These are phyloP conservation scores for Nosema muscidifuracis DNA, from an alignment of 371 early-diverging fungal species.

Conservation along the genomic window DNA sequence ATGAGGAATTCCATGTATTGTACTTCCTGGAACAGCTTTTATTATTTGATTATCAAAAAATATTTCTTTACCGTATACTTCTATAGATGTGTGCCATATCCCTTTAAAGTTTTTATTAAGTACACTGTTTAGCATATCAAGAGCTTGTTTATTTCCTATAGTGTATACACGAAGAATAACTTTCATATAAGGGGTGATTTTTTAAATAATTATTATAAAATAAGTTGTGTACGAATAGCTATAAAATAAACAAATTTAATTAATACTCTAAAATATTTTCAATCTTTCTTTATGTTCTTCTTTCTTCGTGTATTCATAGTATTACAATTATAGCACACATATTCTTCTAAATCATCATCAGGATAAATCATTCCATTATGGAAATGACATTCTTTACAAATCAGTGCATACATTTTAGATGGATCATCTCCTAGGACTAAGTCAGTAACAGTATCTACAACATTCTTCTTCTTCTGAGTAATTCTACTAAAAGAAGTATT, in stretches of 20 bases:
- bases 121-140: background rate
- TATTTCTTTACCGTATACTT: constrained; percentile 74
- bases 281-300: constrained; percentile 10
- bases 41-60: constrained; percentile 71
- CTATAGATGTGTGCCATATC: constrained; percentile 74
- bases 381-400: constrained; percentile 74
- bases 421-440: constrained; percentile 60
- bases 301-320: constrained; percentile 25
- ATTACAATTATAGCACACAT: constrained; percentile 54
- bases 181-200: background rate
- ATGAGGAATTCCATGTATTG: constrained; percentile 42
- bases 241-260: too few relatives aligned
- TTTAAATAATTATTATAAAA: too few relatives aligned
- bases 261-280: too few relatives aligned
- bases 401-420: constrained; percentile 75
- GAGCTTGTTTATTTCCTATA: constrained; percentile 20
- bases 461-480: constrained; percentile 66
- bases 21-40: constrained; percentile 35
- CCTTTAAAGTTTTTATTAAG: constrained; percentile 53
- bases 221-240: too few relatives aligned
- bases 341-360: constrained; percentile 68
- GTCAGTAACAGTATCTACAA: constrained; percentile 74
- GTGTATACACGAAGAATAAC: constrained; percentile 32
- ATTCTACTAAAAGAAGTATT: constrained; percentile 25
- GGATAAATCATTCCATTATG: constrained; percentile 81